Evolutionary conservation across 2,329 filamentous ascomycete genomes (phyloP), one percentile per base, ranked within the genome.

Genomic region (Geosmithia putterillii): DNA sequence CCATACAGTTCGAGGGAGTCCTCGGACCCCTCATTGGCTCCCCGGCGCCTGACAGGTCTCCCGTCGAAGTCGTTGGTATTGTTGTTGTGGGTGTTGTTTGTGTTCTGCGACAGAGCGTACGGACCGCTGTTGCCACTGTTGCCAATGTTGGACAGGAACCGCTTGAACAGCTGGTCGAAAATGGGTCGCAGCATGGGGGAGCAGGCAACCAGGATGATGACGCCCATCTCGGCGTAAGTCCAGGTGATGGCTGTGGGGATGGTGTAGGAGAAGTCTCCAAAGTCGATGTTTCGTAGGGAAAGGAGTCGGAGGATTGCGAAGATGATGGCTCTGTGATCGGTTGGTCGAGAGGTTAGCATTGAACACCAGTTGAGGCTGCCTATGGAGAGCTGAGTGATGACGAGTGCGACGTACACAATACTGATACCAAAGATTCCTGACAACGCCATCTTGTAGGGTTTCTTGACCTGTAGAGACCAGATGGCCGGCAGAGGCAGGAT

Each of bases 401-500:
- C 12, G 5, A 25, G 15, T 3, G 36, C 17, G n/a, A 41, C 47
- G 34, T 46, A 49, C 36, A 57, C 47, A 38, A 59, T 46, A 35
- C 57, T 57, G 40, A 60, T 54, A 32, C 51, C 44, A 39, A 59
- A 59, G 34, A 59, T 53, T 12, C 50, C 51, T 14, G 52, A 53
- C 8, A 59, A 47, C 4, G 52, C 57, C 42, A 56, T 42, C 48
- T 56, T 63, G 39, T 57, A 55, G 2, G 53, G 50, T 3, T 48
- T 51, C 28, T 55, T 57, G 22, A 61, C 57, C 40, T 64, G 57
- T 37, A 66, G 51, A 21, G 50, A 52, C 49, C 58, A 59, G 12
- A 67, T 55, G 39, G 57, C 61, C n/a, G 57, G 57, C 3, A 67
- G 48, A 14, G 64, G 63, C 19, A 67, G 52, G 18, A 60, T 36